Evolutionary conservation across 2,329 filamentous ascomycete genomes (phyloP), one percentile per base, ranked within the genome.

Genomic region (Hortaea werneckii): DNA sequence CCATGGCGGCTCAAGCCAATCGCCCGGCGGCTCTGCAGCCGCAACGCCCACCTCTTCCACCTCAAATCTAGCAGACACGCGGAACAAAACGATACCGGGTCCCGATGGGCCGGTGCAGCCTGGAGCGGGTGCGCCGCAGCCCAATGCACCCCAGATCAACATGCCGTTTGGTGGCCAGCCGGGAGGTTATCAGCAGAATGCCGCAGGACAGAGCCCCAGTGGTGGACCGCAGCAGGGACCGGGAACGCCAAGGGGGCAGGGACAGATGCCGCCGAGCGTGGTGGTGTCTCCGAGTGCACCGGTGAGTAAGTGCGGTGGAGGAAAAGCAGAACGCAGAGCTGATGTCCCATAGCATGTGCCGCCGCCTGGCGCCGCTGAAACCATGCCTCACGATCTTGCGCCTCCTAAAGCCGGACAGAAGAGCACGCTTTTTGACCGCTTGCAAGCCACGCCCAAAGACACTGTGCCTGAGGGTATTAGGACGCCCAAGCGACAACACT

Each of bases 321-420:
- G 20, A 20, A 20, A 20, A 20, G 20, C 20, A 43, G 35, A 40
- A 42, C 43, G 13, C 27, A 52, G 50, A 26, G 12, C 28, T 9
- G 38, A 41, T 9, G 3, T 10, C 44, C 45, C 45, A 45, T 51
- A 92, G 88, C 92, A 98, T 70, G 74, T 92, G 39, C 89, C 92
- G 42, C 88, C 88, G 51, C 92, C 92, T 41, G 92, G 92, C 55
- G 84, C 89, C 47, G 85, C 89, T 53, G 92, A 98, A 71, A 95
- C 90, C 5, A 96, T 98, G 90, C 92, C 92, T 43, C 87, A 94
- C 61, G 92, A 98, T 64, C 81, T 98, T 48, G 87, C 88, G 29
- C 92, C 92, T 44, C 92, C 92, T 12, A 94, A 95, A 68, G 83
- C 86, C 38, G 87, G 87, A 45, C 79, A 85, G 61, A 96, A 96